phyloP scores from a whole-genome alignment of 2,329 filamentous ascomycete species.

The Exophiala alcalophila region DNA sequence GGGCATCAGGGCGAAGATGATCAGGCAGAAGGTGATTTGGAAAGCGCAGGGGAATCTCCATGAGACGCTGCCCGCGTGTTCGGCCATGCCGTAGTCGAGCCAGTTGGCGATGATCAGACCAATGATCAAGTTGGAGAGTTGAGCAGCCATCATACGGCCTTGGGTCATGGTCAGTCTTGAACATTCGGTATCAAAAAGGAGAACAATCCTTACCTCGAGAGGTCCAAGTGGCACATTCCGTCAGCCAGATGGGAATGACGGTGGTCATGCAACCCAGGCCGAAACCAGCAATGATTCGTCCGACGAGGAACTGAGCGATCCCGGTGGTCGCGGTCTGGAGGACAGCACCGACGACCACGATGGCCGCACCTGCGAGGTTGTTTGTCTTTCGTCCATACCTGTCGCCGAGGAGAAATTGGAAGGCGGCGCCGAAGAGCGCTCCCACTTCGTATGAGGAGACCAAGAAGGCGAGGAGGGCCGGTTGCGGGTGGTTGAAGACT shows the following conservation, averaged over 20 bases:
- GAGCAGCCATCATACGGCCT: constrained; percentile 20
- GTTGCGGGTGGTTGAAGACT: constrained; percentile 48
- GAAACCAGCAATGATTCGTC: constrained; percentile 13
- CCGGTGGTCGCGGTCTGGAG: constrained; percentile 36
- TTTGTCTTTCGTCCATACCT: constrained; percentile 42
- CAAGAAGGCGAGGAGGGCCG: constrained; percentile 17
- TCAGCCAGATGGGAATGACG: constrained; percentile 40
- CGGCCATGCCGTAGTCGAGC: constrained; percentile 8
- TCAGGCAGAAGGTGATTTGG: constrained; percentile 39
- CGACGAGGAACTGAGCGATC: constrained; percentile 24
- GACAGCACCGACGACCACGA: constrained; percentile 45
- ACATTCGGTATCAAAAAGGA: constrained; percentile 3
- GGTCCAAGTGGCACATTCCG: no score
- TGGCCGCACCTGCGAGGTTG: constrained; percentile 56
- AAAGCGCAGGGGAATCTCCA: constrained; percentile 24
- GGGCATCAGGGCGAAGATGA: constrained; percentile 44
- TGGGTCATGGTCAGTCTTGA: no score
- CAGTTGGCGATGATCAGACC: constrained; percentile 18
- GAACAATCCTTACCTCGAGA: no score
- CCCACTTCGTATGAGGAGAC: constrained; percentile 48
- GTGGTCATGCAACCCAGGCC: constrained; percentile 8
- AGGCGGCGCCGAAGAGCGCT: constrained; percentile 50
- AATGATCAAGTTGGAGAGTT: constrained; percentile 15
- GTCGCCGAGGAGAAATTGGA: constrained; percentile 48
- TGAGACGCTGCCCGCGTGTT: not conserved